phyloP scores from a whole-genome alignment of 768 basidiomycete genomes.

The Panaeolus cyanescens region DNA sequence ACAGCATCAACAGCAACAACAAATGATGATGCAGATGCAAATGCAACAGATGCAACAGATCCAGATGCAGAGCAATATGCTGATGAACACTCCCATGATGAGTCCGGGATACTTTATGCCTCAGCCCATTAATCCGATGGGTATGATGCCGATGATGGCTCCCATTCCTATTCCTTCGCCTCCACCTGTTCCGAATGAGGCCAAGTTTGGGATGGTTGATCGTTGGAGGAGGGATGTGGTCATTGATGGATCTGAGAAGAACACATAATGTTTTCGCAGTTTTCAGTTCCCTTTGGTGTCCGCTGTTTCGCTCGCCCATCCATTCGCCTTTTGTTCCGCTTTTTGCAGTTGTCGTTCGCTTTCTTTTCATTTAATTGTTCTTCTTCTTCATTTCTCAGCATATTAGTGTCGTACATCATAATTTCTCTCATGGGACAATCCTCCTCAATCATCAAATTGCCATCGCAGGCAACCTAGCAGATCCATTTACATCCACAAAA shows the following conservation, averaged over 20 bases:
- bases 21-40: conserved; percentile 78
- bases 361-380: neutral
- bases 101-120: conserved; percentile 66
- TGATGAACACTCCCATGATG: conserved; percentile 72
- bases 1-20: conserved; percentile 57
- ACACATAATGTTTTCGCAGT: conserved; percentile 2
- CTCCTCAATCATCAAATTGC: neutral
- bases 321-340: neutral
- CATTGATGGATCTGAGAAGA: conserved; percentile 49
- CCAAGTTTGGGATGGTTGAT: conserved; percentile 74
- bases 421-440: neutral
- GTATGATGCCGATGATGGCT: conserved; percentile 45
- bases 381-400: neutral
- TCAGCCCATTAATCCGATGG: conserved; percentile 47
- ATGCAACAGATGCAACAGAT: conserved; percentile 52
- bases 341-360: neutral
- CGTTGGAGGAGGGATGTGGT: conserved; percentile 81
- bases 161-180: conserved; percentile 59
- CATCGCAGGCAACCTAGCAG: neutral
- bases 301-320: neutral
- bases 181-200: conserved; percentile 62
- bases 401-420: neutral
- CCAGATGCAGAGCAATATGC: conserved; percentile 75
- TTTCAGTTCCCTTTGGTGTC: neutral
- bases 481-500: neutral